These are phyloP conservation scores for Plenodomus biglobosus DNA, from an alignment of 2,329 filamentous ascomycete genomes.

Conservation along the genomic window DNA sequence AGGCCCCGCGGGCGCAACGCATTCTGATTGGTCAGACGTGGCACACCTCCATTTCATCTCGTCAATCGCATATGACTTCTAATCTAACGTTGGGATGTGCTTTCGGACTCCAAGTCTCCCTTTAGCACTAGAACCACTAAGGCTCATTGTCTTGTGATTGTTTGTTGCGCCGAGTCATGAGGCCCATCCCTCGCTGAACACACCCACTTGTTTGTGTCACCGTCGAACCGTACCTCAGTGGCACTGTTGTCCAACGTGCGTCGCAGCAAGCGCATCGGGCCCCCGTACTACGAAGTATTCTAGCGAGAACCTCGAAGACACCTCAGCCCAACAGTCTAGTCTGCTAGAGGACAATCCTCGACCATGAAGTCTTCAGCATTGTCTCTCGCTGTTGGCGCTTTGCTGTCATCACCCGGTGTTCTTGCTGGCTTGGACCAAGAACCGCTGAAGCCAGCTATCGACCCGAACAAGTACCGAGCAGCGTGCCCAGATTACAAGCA, in stretches of 20 bases:
- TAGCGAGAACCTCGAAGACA: too few species aligned
- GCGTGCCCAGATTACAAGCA: constrained; percentile 68
- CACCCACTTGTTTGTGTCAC: not conserved
- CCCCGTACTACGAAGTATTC: too few species aligned
- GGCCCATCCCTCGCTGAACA: constrained; percentile 20
- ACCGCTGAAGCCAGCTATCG: constrained; percentile 30
- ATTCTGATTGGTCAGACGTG: not conserved
- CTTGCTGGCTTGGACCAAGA: constrained; percentile 30
- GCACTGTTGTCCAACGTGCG: not conserved
- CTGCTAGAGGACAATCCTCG: not conserved
- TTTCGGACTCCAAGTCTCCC: not conserved
- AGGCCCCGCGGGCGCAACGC: not conserved
- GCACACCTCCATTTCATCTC: not conserved
- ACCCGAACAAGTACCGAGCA: constrained; percentile 40
- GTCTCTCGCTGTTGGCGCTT: constrained; percentile 11
- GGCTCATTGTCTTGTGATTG: not conserved
- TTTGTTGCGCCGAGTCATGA: constrained; percentile 9
- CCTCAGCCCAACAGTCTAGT: too few species aligned
- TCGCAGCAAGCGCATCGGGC: too few species aligned
- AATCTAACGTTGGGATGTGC: not conserved
- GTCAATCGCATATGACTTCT: not conserved
- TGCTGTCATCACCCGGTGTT: constrained; percentile 9
- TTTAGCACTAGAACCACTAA: not conserved
- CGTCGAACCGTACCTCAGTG: not conserved
- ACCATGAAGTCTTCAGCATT: constrained; percentile 20